These are phyloP conservation scores for Orbilia blumenaviensis DNA, from an alignment of 2,329 filamentous ascomycete genomes.

Conservation along the genomic window DNA sequence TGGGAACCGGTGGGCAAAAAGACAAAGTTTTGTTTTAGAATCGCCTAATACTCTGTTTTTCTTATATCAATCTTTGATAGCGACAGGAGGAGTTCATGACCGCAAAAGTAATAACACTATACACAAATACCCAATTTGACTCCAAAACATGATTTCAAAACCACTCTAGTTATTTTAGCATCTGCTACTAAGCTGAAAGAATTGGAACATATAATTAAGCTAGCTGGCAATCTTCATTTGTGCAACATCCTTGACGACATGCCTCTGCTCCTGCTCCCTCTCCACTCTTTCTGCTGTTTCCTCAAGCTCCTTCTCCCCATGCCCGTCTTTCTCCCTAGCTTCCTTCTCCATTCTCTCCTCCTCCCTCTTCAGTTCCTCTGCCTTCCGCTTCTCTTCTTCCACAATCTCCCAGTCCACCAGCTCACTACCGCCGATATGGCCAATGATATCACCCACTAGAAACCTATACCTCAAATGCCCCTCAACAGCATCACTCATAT, in stretches of 20 bases:
- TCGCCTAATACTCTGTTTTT: neutral
- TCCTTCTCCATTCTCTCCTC: conserved; percentile 52
- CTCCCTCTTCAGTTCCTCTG: conserved; percentile 43
- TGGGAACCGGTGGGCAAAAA: conserved; percentile 1
- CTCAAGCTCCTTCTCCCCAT: conserved; percentile 9
- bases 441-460: conserved; percentile 73
- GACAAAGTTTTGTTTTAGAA: neutral
- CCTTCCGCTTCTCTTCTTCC: conserved; percentile 58
- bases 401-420: conserved; percentile 64
- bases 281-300: conserved; percentile 53
- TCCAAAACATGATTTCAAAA: too few relatives aligned
- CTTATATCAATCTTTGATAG: neutral
- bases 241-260: conserved; percentile 57
- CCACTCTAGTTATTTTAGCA: too few relatives aligned
- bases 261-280: conserved; percentile 48
- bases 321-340: conserved; percentile 40
- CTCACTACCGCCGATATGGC: conserved; percentile 75
- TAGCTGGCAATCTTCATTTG: conserved; percentile 42
- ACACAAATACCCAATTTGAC: conserved; percentile 1
- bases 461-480: conserved; percentile 77
- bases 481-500: conserved; percentile 72
- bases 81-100: neutral
- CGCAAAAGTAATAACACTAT: neutral
- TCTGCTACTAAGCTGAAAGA: too few relatives aligned
- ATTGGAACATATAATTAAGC: neutral